Evolutionary conservation across 2,329 filamentous ascomycete genomes (phyloP).

Genomic region (Graphiopsis chlorocephala): DNA sequence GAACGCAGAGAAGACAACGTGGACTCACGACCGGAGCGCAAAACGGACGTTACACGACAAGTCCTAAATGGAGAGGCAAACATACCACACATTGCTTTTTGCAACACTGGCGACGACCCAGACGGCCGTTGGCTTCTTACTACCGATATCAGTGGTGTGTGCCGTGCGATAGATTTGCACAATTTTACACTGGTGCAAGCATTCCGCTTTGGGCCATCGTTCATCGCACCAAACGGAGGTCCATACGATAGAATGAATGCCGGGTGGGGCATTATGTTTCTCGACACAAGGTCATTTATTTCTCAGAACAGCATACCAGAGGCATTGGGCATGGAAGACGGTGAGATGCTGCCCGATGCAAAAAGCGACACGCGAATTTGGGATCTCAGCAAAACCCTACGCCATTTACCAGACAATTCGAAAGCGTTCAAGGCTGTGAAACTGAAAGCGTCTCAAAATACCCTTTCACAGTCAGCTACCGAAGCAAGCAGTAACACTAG

Average conservation of each 20-base stretch:
- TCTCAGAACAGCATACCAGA: slow-evolving; percentile 21
- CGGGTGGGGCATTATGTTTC: slow-evolving; percentile 39
- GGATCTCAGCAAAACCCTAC: slow-evolving; percentile 31
- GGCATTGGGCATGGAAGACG: slow-evolving; percentile 27
- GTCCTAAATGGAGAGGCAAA: slow-evolving; percentile 39
- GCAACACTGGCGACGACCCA: slow-evolving; percentile 56
- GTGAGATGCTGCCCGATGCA: slow-evolving; percentile 22
- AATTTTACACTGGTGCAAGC: slow-evolving; percentile 22
- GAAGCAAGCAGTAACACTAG: neutral
- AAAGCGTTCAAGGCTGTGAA: slow-evolving; percentile 11
- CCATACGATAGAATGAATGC: slow-evolving; percentile 32
- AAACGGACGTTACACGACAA: slow-evolving; percentile 10
- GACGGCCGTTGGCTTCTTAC: slow-evolving; percentile 57
- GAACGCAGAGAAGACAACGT: neutral
- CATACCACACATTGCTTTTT: slow-evolving; percentile 58
- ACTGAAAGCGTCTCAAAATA: neutral
- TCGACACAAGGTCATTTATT: slow-evolving; percentile 37
- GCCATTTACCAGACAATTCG: slow-evolving; percentile 22
- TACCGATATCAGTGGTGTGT: slow-evolving; percentile 49
- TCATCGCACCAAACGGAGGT: neutral
- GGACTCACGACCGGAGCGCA: neutral
- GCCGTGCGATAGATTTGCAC: slow-evolving; percentile 31
- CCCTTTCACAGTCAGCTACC: neutral
- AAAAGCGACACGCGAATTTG: slow-evolving; percentile 23
- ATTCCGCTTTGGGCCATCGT: slow-evolving; percentile 25